These are phyloP conservation scores for Elaeis oleifera DNA, from an alignment of 202 grass and related monocot species.

Conservation along the genomic window DNA sequence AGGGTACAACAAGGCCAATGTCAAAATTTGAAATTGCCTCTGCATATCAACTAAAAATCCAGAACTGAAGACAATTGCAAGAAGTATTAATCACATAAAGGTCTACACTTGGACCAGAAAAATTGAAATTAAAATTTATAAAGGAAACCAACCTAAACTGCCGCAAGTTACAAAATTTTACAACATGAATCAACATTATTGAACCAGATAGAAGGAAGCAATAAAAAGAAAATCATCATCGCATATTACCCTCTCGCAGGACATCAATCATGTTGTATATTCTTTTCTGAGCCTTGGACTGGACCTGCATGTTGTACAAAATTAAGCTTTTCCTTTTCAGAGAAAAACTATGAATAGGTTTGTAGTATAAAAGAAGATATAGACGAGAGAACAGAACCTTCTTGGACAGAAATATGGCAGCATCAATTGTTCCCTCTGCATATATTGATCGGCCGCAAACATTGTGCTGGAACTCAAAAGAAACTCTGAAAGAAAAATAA, in stretches of 20 bases:
- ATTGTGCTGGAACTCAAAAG: conserved; percentile 97
- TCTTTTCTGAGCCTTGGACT: conserved; percentile 56
- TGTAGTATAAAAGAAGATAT: neutral
- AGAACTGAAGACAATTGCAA: no score
- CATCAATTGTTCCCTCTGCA: conserved; percentile 81
- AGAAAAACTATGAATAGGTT: neutral
- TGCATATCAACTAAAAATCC: no score
- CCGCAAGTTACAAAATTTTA: neutral
- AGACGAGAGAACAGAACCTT: conserved; percentile 32
- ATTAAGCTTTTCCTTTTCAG: neutral
- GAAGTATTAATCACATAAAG: no score
- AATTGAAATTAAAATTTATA: no score
- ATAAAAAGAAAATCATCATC: conserved; percentile 15
- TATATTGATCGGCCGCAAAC: conserved; percentile 83
- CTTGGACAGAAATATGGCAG: conserved; percentile 72
- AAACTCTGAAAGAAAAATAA: conserved; percentile 44
- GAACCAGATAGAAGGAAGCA: neutral
- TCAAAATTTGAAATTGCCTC: no score
- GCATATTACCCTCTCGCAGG: conserved; percentile 46
- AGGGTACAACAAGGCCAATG: no score
- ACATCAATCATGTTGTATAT: conserved; percentile 89
- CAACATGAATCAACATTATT: neutral
- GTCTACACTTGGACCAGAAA: no score
- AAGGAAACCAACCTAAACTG: no score
- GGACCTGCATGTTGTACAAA: conserved; percentile 39